Conservation (phyloP, 1,284 basidiomycete genomes). For the Porodaedalea pini region DNA sequence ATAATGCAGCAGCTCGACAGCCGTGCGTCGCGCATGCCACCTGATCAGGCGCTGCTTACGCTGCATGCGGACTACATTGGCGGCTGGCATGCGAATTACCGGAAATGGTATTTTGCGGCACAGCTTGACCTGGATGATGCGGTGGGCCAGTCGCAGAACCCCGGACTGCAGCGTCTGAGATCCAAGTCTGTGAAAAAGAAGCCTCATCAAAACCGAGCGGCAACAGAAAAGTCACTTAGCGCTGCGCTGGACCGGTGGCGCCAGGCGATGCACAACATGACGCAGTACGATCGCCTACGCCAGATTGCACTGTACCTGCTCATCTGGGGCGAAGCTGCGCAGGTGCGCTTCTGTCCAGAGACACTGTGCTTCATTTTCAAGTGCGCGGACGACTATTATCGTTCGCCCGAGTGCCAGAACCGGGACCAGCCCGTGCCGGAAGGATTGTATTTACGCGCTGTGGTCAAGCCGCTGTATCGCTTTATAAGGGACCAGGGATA, state of each 20-base stretch:
- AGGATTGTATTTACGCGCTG: conserved; percentile 87
- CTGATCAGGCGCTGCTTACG: conserved; percentile 91
- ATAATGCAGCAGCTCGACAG: conserved; percentile 98
- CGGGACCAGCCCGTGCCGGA: conserved; percentile 92
- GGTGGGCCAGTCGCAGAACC: conserved; percentile 89
- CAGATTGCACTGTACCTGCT: conserved; percentile 96
- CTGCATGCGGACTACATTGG: conserved; percentile 99
- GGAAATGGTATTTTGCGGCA: conserved; percentile 99
- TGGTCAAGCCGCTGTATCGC: conserved; percentile 94
- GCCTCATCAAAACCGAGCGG: conserved; percentile 39
- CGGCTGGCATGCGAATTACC: conserved; percentile 94
- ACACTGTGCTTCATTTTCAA: conserved; percentile 99
- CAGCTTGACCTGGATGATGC: conserved; percentile 99
- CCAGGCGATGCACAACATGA: conserved; percentile 98
- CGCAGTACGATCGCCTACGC: conserved; percentile 93
- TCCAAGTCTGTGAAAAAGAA: conserved; percentile 42
- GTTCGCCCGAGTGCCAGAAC: conserved; percentile 97
- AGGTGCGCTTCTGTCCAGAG: conserved; percentile 97
- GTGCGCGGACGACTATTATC: conserved; percentile 99
- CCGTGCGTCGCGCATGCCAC: conserved; percentile 95
- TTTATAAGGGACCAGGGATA: conserved; percentile 99
- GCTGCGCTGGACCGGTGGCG: conserved; percentile 92
- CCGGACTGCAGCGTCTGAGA: conserved; percentile 80
- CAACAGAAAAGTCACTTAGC: conserved; percentile 80
- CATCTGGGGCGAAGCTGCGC: conserved; percentile 98